These are phyloP conservation scores for Sporisorium scitamineum DNA, from an alignment of 1,284 basidiomycete genomes.

Conservation along the genomic window DNA sequence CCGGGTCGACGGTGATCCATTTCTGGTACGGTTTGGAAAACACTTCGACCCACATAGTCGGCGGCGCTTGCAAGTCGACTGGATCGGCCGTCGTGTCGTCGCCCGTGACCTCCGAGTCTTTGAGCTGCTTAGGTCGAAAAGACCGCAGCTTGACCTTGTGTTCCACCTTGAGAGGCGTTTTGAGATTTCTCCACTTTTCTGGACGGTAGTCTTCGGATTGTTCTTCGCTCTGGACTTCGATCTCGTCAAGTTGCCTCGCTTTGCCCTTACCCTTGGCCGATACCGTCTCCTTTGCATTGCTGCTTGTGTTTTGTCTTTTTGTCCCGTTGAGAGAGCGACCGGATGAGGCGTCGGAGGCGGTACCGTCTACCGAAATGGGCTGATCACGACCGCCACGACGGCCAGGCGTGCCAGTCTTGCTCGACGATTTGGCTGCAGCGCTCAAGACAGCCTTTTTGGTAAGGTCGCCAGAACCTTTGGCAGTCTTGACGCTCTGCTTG, in stretches of 20 bases:
- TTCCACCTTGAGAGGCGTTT: conserved; percentile 50
- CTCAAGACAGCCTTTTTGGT: conserved; percentile 31
- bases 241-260: conserved; percentile 16
- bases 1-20: conserved; percentile 93
- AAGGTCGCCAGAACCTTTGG: conserved; percentile 16
- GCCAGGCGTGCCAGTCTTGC: conserved; percentile 5
- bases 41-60: conserved; percentile 97
- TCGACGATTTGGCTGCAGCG: conserved; percentile 22
- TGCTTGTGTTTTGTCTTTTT: background rate
- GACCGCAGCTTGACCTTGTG: conserved; percentile 52
- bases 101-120: conserved; percentile 47
- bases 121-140: conserved; percentile 49
- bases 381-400: conserved; percentile 17
- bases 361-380: conserved; percentile 27
- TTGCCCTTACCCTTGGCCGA: conserved; percentile 36
- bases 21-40: conserved; percentile 90
- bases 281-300: background rate
- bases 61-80: conserved; percentile 73
- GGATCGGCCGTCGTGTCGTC: conserved; percentile 65
- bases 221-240: conserved; percentile 17
- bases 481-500: conserved; percentile 1
- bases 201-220: conserved; percentile 41
- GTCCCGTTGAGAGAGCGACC: background rate
- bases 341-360: conserved; percentile 27
- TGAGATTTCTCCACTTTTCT: conserved; percentile 52